These are phyloP conservation scores for Rhodotorula sp. DNA, from an alignment of 1,284 basidiomycete species.

Conservation along the genomic window DNA sequence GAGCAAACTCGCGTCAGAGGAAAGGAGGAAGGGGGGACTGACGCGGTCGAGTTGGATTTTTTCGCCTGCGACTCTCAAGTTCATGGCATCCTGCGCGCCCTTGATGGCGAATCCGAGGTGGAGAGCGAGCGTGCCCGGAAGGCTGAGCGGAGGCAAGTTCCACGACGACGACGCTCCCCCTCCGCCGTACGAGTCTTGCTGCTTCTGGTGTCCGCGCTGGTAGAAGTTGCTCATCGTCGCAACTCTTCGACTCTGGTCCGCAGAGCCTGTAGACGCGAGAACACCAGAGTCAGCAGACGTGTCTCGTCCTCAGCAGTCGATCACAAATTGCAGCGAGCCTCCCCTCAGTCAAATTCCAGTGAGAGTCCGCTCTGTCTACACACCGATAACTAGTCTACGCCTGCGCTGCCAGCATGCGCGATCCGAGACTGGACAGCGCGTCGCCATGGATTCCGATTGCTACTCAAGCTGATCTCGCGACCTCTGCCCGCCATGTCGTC, in stretches of 20 bases:
- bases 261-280: not conserved
- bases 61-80: constrained; percentile 21
- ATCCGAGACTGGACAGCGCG: not conserved
- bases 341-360: not conserved
- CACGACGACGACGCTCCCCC: constrained; percentile 1
- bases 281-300: not conserved
- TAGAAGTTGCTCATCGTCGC: not conserved
- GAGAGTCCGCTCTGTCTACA: not conserved
- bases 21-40: not conserved
- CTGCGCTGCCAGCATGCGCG: not conserved
- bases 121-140: constrained; percentile 25
- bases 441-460: not conserved
- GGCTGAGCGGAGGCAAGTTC: constrained; percentile 16
- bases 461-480: not conserved
- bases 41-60: constrained; percentile 36
- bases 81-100: constrained; percentile 29
- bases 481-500: constrained; percentile 20
- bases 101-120: constrained; percentile 31
- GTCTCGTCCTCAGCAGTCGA: not conserved
- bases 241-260: not conserved
- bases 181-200: constrained; percentile 15
- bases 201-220: constrained; percentile 21
- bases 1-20: not conserved
- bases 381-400: not conserved
- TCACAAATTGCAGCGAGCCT: not conserved